Evolutionary conservation across 2,329 filamentous ascomycete species (phyloP).

Genomic region (Aspergillus latus): DNA sequence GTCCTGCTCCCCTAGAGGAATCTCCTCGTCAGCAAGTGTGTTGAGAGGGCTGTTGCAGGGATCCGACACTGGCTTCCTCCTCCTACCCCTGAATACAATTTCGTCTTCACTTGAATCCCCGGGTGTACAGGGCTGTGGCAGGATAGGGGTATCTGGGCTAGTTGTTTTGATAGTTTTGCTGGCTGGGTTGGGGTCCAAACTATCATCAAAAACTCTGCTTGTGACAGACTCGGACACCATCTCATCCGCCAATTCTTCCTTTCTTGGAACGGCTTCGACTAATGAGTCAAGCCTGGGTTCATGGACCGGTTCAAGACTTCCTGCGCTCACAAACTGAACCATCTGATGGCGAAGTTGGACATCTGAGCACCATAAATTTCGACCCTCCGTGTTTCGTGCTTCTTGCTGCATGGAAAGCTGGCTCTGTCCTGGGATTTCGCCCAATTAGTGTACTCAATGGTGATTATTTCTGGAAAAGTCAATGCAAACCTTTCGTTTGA

Average conservation of each 20-base stretch:
- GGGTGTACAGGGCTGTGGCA: constrained; percentile 36
- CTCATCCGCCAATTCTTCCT: background rate
- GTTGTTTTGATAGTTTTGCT: background rate
- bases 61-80: constrained; percentile 14
- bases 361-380: constrained; percentile 49
- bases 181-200: background rate
- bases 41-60: background rate
- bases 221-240: background rate
- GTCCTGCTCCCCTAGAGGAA: background rate
- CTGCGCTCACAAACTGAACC: constrained; percentile 63
- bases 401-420: constrained; percentile 56
- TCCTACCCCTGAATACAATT: constrained; percentile 41
- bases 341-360: constrained; percentile 55
- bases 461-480: constrained; percentile 3
- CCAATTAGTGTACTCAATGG: background rate
- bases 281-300: constrained; percentile 14
- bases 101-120: constrained; percentile 69
- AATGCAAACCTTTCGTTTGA: background rate
- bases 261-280: background rate
- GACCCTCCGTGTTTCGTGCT: constrained; percentile 57
- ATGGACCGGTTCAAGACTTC: constrained; percentile 43
- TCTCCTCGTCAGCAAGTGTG: background rate
- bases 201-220: constrained; percentile 10
- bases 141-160: constrained; percentile 27
- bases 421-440: constrained; percentile 21